Evolutionary conservation across 805 yeast species (phyloP).

Genomic region (Pichia manshurica): DNA sequence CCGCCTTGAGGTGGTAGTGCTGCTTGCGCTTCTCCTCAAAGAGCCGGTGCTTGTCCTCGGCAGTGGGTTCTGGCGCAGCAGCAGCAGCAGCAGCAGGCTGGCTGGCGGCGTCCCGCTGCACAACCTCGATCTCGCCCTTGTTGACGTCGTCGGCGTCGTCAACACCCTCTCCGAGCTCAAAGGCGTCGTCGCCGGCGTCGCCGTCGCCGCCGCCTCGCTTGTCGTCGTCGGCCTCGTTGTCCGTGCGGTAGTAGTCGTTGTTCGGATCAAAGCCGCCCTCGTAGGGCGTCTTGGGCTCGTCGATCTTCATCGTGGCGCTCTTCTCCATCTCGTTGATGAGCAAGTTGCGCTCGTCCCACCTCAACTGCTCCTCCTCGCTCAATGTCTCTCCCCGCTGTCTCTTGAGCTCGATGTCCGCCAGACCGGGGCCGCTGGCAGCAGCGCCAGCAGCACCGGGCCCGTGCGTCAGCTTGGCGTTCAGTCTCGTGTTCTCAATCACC

Average conservation of each 20-base stretch:
- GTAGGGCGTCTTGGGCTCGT: conserved; percentile 94
- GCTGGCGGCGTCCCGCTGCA: no score
- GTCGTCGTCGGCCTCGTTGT: conserved; percentile 50
- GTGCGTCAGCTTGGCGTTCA: conserved; percentile 48
- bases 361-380: conserved; percentile 40
- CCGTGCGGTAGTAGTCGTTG: conserved; percentile 72
- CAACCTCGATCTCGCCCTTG: neutral
- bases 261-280: conserved; percentile 83
- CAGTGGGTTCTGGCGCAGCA: conserved; percentile 21
- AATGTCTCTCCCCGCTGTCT: neutral
- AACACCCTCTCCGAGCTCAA: conserved; percentile 3
- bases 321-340: conserved; percentile 69
- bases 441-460: no score
- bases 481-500: conserved; percentile 72
- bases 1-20: conserved; percentile 64
- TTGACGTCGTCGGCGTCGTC: conserved; percentile 5
- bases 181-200: conserved; percentile 15
- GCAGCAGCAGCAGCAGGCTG: no score
- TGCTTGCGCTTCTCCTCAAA: conserved; percentile 77
- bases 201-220: conserved; percentile 14
- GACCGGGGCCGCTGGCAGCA: conserved; percentile 34
- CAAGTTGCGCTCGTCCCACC: conserved; percentile 84
- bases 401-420: neutral
- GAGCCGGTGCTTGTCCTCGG: conserved; percentile 56
- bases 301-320: conserved; percentile 72